These are phyloP conservation scores for Ceratobasidium sp. DNA, from an alignment of 1,284 basidiomycete species.

Conservation along the genomic window DNA sequence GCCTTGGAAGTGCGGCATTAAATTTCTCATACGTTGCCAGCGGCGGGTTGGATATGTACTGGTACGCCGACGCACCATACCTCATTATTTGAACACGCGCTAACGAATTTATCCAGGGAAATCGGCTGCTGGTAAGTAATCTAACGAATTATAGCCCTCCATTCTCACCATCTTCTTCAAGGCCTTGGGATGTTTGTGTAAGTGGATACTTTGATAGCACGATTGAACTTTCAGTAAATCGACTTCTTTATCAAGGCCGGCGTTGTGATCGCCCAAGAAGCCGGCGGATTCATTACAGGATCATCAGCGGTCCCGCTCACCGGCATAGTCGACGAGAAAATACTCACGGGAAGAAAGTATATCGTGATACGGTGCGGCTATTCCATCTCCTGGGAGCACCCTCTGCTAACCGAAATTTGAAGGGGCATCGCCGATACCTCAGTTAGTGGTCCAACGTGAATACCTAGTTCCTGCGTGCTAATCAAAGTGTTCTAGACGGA, in stretches of 20 bases:
- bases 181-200: conserved; percentile 92
- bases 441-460: conserved; percentile 58
- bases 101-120: conserved; percentile 70
- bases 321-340: conserved; percentile 70
- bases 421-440: conserved; percentile 72
- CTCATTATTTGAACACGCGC: conserved; percentile 44
- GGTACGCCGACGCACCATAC: conserved; percentile 64
- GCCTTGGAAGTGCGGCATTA: conserved; percentile 87
- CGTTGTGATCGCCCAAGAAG: conserved; percentile 91
- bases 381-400: neutral
- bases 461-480: neutral
- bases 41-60: conserved; percentile 86
- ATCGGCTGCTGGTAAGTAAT: conserved; percentile 81
- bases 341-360: conserved; percentile 89
- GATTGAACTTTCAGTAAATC: neutral
- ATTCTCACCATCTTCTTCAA: conserved; percentile 50
- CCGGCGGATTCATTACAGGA: conserved; percentile 80
- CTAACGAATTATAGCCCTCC: neutral
- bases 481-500: conserved; percentile 63
- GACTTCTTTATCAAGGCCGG: conserved; percentile 70
- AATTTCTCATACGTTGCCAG: conserved; percentile 88
- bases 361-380: conserved; percentile 71
- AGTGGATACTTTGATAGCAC: conserved; percentile 54
- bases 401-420: conserved; percentile 18
- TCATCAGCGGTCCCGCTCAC: conserved; percentile 67